Conservation (phyloP, 2,329 filamentous ascomycete genomes). For the Didymella exigua region DNA sequence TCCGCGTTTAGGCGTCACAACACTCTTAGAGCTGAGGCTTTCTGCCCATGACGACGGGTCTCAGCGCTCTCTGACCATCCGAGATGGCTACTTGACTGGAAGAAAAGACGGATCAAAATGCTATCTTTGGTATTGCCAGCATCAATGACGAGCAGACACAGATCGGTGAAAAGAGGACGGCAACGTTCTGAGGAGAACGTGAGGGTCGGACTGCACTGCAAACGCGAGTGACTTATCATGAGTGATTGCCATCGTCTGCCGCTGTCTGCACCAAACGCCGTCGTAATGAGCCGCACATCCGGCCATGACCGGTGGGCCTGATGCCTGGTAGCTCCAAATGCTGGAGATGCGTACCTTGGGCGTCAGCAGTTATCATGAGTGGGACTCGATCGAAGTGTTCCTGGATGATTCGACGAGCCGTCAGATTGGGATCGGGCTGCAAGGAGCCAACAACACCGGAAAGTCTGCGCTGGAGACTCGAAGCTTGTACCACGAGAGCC, state of each 20-base stretch:
- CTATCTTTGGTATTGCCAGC: too few relatives aligned
- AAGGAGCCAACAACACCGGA: neutral
- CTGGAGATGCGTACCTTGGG: neutral
- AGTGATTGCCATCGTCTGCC: too few relatives aligned
- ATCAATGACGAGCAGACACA: too few relatives aligned
- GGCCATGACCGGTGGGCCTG: neutral
- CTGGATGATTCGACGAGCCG: neutral
- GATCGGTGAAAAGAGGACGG: too few relatives aligned
- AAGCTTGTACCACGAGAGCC: neutral
- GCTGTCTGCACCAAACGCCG: too few relatives aligned
- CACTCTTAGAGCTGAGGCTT: too few relatives aligned
- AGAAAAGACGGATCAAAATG: too few relatives aligned
- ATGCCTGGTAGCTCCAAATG: neutral
- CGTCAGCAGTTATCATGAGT: neutral
- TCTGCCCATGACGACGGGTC: too few relatives aligned
- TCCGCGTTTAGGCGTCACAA: neutral
- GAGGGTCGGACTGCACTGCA: too few relatives aligned
- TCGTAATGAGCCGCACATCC: neutral
- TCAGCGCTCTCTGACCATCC: neutral
- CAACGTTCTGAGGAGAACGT: too few relatives aligned
- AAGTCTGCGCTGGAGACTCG: neutral
- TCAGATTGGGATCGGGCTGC: neutral
- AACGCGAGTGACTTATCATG: too few relatives aligned
- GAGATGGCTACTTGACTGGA: too few relatives aligned
- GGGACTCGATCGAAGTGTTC: neutral